Conservation (phyloP, 2,329 filamentous ascomycete species). For the Cordyceps javanica region DNA sequence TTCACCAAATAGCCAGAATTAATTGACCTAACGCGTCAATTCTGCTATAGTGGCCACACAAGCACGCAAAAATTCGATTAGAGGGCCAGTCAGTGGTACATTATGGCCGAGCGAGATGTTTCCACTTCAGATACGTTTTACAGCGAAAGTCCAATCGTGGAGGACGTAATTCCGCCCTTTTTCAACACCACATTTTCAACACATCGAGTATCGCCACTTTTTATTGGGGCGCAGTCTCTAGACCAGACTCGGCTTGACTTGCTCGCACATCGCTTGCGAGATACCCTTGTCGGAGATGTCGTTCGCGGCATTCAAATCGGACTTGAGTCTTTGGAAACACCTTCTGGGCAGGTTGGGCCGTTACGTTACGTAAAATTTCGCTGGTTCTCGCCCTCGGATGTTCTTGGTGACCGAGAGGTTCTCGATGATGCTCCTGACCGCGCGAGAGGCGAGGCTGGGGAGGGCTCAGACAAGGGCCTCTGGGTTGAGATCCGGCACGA, state of each 20-base stretch:
- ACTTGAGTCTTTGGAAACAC: constrained; percentile 36
- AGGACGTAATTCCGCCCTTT: constrained; percentile 34
- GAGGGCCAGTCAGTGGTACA: not conserved
- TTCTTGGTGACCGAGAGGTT: constrained; percentile 25
- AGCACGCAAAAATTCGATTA: not conserved
- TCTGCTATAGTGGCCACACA: not conserved
- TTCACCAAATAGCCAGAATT: not conserved
- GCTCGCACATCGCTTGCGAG: constrained; percentile 44
- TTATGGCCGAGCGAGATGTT: constrained; percentile 9
- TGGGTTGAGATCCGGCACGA: constrained; percentile 49
- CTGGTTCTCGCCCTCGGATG: constrained; percentile 34
- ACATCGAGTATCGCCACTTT: constrained; percentile 49
- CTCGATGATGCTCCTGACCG: constrained; percentile 15
- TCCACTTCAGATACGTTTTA: constrained; percentile 11
- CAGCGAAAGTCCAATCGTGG: constrained; percentile 10
- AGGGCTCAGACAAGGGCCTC: constrained; percentile 25
- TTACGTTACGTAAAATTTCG: constrained; percentile 42
- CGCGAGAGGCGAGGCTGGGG: constrained; percentile 15
- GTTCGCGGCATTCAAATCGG: constrained; percentile 55
- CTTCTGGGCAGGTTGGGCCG: constrained; percentile 32
- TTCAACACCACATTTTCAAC: constrained; percentile 55
- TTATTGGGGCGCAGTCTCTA: constrained; percentile 37
- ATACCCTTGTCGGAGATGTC: constrained; percentile 51
- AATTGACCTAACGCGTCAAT: not conserved
- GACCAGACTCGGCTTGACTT: constrained; percentile 31